Evolutionary conservation across 2,329 filamentous ascomycete genomes (phyloP).

Genomic region (Lachnellula occidentalis): DNA sequence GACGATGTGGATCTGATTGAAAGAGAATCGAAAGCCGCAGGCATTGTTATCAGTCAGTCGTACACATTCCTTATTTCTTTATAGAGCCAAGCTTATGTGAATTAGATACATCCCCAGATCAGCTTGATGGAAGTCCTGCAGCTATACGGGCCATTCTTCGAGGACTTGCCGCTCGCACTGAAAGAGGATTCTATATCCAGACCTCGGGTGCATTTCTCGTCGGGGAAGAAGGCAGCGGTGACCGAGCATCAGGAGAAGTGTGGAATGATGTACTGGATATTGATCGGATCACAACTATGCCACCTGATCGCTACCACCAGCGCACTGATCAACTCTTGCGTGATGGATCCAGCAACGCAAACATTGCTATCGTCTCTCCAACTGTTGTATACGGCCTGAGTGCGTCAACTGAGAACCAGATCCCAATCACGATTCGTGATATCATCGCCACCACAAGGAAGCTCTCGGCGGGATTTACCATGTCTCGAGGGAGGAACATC

Average conservation of each 20-base stretch:
- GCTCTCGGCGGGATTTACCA: slow-evolving; percentile 8
- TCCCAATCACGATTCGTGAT: slow-evolving; percentile 4
- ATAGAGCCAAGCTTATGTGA: neutral
- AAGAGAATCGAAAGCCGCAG: neutral
- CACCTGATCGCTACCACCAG: neutral
- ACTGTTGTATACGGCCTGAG: slow-evolving; percentile 11
- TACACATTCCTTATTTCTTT: neutral
- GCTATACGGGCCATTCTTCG: slow-evolving; percentile 9
- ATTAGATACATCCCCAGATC: neutral
- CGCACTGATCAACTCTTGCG: neutral
- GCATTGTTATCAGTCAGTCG: slow-evolving; percentile 11
- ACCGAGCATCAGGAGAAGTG: neutral
- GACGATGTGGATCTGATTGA: slow-evolving; percentile 5
- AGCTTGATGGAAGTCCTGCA: neutral
- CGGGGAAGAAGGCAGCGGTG: slow-evolving; percentile 10
- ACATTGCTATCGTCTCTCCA: slow-evolving; percentile 13
- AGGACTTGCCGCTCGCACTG: neutral
- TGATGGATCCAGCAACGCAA: neutral
- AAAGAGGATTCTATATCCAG: slow-evolving; percentile 14
- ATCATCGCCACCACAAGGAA: neutral
- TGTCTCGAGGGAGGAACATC: slow-evolving; percentile 7
- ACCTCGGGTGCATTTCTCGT: slow-evolving; percentile 8
- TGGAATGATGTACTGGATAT: slow-evolving; percentile 17
- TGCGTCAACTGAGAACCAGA: slow-evolving; percentile 8
- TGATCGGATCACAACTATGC: slow-evolving; percentile 5